phyloP scores from a whole-genome alignment of 108 stramenopile species.

The Poteriospumella lacustris region DNA sequence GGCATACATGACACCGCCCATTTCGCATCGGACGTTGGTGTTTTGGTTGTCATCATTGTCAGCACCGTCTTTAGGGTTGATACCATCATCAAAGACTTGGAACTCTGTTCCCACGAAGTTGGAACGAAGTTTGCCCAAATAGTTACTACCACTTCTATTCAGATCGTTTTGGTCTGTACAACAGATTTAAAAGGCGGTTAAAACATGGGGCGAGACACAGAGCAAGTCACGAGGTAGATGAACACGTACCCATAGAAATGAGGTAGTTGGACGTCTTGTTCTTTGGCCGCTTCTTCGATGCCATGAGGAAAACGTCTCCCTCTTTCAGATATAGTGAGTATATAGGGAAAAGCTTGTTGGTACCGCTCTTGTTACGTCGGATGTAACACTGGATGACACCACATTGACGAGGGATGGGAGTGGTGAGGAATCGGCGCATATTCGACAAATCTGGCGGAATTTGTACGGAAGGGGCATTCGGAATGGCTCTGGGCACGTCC shows the following conservation, averaged over 20 bases:
- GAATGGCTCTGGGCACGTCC: neutral
- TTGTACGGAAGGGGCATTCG: neutral
- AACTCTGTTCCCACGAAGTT: constrained; percentile 84
- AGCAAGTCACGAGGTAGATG: neutral
- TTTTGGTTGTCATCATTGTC: constrained; percentile 36
- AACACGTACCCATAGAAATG: constrained; percentile 53
- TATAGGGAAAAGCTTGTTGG: constrained; percentile 68
- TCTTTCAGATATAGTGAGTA: constrained; percentile 70
- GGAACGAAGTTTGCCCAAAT: constrained; percentile 72
- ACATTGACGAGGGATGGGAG: constrained; percentile 59
- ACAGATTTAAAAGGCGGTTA: neutral
- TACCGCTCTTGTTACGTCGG: constrained; percentile 63
- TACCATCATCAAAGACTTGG: constrained; percentile 69
- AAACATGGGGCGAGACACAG: neutral
- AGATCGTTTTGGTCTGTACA: constrained; percentile 57
- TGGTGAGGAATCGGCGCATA: constrained; percentile 62
- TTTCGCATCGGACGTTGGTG: constrained; percentile 55
- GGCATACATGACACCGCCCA: constrained; percentile 69
- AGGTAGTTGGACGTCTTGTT: constrained; percentile 80
- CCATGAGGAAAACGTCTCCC: constrained; percentile 74
- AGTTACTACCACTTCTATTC: constrained; percentile 59
- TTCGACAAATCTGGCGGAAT: constrained; percentile 37
- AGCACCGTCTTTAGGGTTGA: constrained; percentile 61
- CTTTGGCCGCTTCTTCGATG: constrained; percentile 69
- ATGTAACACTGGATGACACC: constrained; percentile 77